A percentile compares a stretch with the other conserved stretches of the same genome.
Conservation (phyloP, 2,329 filamentous ascomycete species). For the Trichoderma atrobrunneum region DNA sequence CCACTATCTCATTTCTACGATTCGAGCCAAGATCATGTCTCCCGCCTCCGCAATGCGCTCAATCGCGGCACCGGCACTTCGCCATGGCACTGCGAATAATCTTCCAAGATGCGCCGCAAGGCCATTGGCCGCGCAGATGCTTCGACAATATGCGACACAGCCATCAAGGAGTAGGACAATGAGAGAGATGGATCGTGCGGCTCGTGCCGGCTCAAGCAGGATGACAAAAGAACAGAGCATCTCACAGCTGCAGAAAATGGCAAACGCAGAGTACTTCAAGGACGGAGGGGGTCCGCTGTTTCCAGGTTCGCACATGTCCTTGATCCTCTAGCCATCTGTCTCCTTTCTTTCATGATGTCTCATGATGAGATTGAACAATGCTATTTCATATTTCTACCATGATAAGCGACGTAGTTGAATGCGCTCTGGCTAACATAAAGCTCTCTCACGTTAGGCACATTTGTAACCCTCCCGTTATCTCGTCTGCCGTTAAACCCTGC, state of each 20-base stretch:
- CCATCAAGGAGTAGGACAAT: slow-evolving; percentile 28
- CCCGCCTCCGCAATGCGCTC: slow-evolving; percentile 14
- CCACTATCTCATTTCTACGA: background rate
- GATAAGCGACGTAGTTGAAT: background rate
- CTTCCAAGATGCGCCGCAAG: slow-evolving; percentile 24
- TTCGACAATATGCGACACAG: slow-evolving; percentile 28
- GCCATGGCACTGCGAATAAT: slow-evolving; percentile 21
- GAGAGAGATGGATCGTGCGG: slow-evolving; percentile 30
- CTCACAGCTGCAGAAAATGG: slow-evolving; percentile 31
- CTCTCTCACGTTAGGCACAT: slow-evolving; percentile 43
- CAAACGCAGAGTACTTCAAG: slow-evolving; percentile 35
- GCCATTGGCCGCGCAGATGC: slow-evolving; percentile 25
- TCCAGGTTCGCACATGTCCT: slow-evolving; percentile 28
- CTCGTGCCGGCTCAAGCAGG: slow-evolving; percentile 25
- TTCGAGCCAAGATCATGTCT: slow-evolving; percentile 2
- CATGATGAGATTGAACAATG: no score
- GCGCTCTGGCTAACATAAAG: background rate
- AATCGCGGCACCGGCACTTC: slow-evolving; percentile 23
- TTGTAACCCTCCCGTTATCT: slow-evolving; percentile 43
- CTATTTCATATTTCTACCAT: background rate
- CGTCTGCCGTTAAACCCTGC: slow-evolving; percentile 31
- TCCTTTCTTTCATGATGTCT: background rate
- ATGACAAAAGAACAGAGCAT: slow-evolving; percentile 32
- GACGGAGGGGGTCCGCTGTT: slow-evolving; percentile 35
- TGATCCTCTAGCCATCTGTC: background rate